A percentile compares a stretch with the other conserved stretches of the same genome.
These are phyloP conservation scores for Solanum appendiculatum DNA, from an alignment of 257 asterid species.

Conservation along the genomic window DNA sequence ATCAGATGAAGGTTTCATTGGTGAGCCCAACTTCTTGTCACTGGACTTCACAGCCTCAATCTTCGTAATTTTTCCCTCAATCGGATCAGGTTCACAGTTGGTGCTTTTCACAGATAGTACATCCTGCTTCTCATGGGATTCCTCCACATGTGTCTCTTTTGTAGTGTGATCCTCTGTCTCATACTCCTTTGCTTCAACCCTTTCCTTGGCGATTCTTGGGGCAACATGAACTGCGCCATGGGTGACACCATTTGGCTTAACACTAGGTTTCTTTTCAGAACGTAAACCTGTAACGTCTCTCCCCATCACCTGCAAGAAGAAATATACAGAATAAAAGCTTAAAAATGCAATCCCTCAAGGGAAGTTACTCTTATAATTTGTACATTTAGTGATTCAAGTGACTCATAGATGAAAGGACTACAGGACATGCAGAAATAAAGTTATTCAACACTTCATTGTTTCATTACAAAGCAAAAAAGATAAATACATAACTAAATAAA, in stretches of 20 bases:
- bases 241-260: conserved; percentile 28
- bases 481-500: background rate
- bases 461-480: background rate
- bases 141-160: conserved; percentile 19
- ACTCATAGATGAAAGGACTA: background rate
- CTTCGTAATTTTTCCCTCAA: conserved; percentile 32
- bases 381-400: background rate
- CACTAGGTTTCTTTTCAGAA: conserved; percentile 24
- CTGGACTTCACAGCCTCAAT: conserved; percentile 38
- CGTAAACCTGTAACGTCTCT: conserved; percentile 43
- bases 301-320: conserved; percentile 41
- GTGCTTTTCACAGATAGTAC: conserved; percentile 51
- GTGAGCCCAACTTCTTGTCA: conserved; percentile 34
- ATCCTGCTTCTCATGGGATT: conserved; percentile 35
- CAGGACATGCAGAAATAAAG: background rate
- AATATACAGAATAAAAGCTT: background rate
- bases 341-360: background rate
- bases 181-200: conserved; percentile 14
- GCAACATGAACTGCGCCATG: conserved; percentile 25
- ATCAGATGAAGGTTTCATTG: conserved; percentile 35
- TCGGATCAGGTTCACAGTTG: conserved; percentile 22
- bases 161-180: conserved; percentile 20
- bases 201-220: conserved; percentile 22
- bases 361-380: background rate
- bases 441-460: background rate